Base-by-base conservation (phyloP, 495 filamentous ascomycete genomes). In the Cladorrhinum samala region DNA sequence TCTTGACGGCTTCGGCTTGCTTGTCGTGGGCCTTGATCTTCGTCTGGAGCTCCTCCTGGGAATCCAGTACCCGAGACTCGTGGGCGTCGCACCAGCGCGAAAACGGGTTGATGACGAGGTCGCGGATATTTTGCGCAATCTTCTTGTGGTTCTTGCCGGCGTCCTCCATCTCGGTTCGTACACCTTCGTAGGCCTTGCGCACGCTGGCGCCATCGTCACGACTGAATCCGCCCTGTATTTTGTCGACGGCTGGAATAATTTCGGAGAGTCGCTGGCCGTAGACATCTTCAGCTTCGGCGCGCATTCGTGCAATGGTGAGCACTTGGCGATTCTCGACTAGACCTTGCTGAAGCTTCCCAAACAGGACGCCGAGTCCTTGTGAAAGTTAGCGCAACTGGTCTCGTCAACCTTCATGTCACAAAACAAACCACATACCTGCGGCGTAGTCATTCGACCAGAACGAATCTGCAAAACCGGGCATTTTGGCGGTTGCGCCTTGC, bases 381-480 rank as follows among this genome's bases (percentile, higher is more conserved):
- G 13, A 42, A 25, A 39, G 64, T 69, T 41, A 61, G 54, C 49
- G 53, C 54, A 39, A 53, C 27, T 27, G 11, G 36, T 24, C 17
- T 23, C 18, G 14, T 16, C 11, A 62, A 18, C 1, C 23, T 21
- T 17, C 18, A 30, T 41, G 36, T 46, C 17, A 37, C 42, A 46
- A 18, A 18, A 33, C 25, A 9, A 14, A 52, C 20, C 33, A 46
- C 80, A 69, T 70, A 86, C 84, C 91, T 70, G 86, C 86, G 58
- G 91, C 88, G 72, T 95, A 95, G 74, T 96, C 91, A 59, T 82
- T 82, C 53, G 90, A 91, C 91, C 91, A 96, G 72, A 96, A 96
- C 5, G 91, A 94, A 73, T 92, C 89, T 55, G 89, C 83, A 71
- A 96, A 96, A 38, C 86, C 81, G 57, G 87, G 85, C 89, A 92